Conservation (phyloP, 1,284 basidiomycete genomes). For the Trametes pubescens region DNA sequence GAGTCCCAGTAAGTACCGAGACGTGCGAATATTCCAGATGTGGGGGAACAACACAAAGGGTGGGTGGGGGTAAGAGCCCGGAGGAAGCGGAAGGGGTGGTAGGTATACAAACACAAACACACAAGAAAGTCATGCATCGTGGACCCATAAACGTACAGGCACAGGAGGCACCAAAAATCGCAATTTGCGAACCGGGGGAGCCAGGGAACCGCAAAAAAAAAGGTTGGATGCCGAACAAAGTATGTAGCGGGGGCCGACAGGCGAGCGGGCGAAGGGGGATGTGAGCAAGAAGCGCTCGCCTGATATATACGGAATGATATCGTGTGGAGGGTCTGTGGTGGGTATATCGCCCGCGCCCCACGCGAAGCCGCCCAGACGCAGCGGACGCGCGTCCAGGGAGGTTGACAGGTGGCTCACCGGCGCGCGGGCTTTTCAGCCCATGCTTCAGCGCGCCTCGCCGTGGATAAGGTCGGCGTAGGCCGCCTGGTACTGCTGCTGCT, state of each 20-base stretch:
- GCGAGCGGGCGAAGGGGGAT: constrained; percentile 18
- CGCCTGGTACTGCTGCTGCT: constrained; percentile 21
- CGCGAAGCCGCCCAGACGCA: too few species aligned
- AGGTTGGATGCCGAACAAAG: not conserved
- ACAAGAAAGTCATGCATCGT: constrained; percentile 12
- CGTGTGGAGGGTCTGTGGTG: not conserved
- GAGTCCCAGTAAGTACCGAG: not conserved
- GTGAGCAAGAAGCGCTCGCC: constrained; percentile 19
- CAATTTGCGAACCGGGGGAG: constrained; percentile 9
- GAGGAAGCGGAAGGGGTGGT: constrained; percentile 4
- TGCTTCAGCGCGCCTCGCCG: constrained; percentile 30
- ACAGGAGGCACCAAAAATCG: constrained; percentile 17
- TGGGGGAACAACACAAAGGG: too few species aligned
- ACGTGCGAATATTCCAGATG: too few species aligned
- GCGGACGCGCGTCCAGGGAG: not conserved
- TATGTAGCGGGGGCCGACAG: constrained; percentile 7
- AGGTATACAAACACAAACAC: constrained; percentile 19
- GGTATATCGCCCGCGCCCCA: constrained; percentile 23
- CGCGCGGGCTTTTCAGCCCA: constrained; percentile 13
- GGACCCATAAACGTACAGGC: constrained; percentile 7
- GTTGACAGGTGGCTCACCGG: not conserved
- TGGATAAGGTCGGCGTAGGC: constrained; percentile 14
- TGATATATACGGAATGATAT: constrained; percentile 25
- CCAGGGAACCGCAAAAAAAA: not conserved
- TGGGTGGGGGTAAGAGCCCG: not conserved